Base-by-base conservation (phyloP, 1,284 basidiomycete species). In the Cronartium quercuum region DNA sequence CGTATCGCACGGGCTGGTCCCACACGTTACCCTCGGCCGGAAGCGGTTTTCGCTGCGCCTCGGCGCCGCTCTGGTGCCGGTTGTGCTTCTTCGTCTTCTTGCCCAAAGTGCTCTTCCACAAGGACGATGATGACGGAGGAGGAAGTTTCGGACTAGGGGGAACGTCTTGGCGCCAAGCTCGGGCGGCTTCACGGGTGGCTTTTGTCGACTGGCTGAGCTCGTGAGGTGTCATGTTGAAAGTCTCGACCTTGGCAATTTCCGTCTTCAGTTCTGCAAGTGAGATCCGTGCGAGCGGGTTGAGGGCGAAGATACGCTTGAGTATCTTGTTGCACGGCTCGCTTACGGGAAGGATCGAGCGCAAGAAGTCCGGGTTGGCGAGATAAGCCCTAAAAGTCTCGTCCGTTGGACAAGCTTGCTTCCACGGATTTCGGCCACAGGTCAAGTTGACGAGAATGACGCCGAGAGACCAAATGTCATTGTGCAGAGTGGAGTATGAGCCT, bases 371-470 rank as follows among this genome's bases (percentile, higher is more conserved):
- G 79, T 93, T 86, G 70, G 85, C 82, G 66, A 91, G 82, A 83
- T 86, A 93, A 0, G 87, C 86, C 24, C 84, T 81, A 84, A 91
- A 95, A 55, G 88, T 88, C 68, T 88, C 86, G 82, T 96, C 92
- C 62, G 84, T 83, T 5, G 85, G 82, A 62, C 85, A 87, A 3
- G 94, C 92, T 78, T 86, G 85, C 77, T 87, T 86, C 94, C 94
- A 97, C 5, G 92, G 94, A 81, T 91, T 91, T 58, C 90, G 87
- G 21, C 91, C 90, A 75, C 90, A 90, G 63, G 92, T 88, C 82
- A 97, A 86, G 83, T 94, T 96, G 82, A 98, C 89, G 63, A 99
- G 89, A 77, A 87, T 86, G 79, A 98, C 94, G 58, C 95, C 95
- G 74, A 97, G 85, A 2, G 94, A 89, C 95, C 95, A 98, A 76